Base-by-base conservation (phyloP, 345 rosid genomes). In the Laguncularia racemosa region DNA sequence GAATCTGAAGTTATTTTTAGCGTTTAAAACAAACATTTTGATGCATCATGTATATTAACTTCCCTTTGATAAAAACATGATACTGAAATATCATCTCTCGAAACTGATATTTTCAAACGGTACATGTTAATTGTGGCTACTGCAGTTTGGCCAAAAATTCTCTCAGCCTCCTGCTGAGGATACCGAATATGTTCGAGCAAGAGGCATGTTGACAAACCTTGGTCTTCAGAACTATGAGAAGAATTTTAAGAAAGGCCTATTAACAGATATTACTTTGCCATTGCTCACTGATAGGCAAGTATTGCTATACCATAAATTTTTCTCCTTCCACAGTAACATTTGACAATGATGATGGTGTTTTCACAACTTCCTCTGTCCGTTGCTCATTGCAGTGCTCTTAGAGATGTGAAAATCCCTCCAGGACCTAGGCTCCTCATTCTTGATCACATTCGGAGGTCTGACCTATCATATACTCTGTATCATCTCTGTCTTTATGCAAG, bases 351-450 rank as follows among this genome's bases (percentile, higher is more conserved):
- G 18, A 9, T 44, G 10, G 5, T 23, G 28, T 46, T n/a, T 52
- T 66, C 26, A 20, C 44, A 38, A 26, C 52, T 62, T 14, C 26
- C 58, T 45, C 48, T 45, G 5, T 40, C 28, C 53, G 44, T 28
- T 40, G 26, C 56, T 4, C 11, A 50, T 61, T 76, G 33, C 82
- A 93, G 99, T 72, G 99, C 99, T 20, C 80, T 93, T 65, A 84
- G 81, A 78, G 99, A 93, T 52, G 99, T 79, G 57, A 81, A 67
- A 46, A 89, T 93, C 76, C 99, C 97, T 14, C 97, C 99, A 9
- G 99, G 99, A 57, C 99, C 97, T 20, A 83, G 99, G 63, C 91
- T 93, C 26, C 85, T 87, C 57, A 93, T 93, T 57, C 95, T 89
- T 9, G 88, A 93, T 69, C 97, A 84, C 61, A 79, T 87, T 57